phyloP scores from a whole-genome alignment of 202 grass and related monocot genomes.

The Carex arenaria region DNA sequence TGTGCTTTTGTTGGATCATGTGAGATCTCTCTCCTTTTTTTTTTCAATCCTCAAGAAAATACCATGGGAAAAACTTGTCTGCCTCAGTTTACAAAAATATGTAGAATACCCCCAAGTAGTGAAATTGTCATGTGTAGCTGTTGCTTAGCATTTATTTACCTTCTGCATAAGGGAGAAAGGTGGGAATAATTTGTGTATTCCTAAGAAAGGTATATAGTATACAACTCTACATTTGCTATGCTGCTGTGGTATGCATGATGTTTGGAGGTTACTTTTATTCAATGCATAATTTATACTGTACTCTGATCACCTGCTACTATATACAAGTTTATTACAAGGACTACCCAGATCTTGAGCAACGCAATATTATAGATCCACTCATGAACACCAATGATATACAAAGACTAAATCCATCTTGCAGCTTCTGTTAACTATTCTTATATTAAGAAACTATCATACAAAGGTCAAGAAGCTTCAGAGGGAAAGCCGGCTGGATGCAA shows the following conservation, averaged over 20 bases:
- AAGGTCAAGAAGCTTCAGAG: slow-evolving; percentile 87
- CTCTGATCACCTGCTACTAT: not conserved
- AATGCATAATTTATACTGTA: not conserved
- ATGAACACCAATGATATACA: not conserved
- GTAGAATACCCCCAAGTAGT: not conserved
- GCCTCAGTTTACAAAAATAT: not conserved
- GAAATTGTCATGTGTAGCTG: not conserved
- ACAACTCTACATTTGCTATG: not conserved
- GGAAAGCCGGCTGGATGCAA: slow-evolving; percentile 45
- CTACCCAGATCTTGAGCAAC: not conserved
- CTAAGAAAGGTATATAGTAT: not conserved
- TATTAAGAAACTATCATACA: not conserved
- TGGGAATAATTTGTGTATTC: not conserved
- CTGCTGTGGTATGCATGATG: not conserved
- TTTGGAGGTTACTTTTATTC: not conserved
- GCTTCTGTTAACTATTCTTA: slow-evolving; percentile 16
- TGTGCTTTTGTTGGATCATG: slow-evolving; percentile 82
- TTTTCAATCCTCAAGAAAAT: not conserved
- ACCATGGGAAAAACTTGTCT: not conserved
- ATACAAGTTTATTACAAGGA: not conserved
- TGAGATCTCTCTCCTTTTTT: slow-evolving; percentile 17
- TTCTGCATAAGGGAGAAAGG: not conserved
- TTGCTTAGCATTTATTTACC: not conserved
- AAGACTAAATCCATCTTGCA: not conserved
- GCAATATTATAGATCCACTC: not conserved